Base-by-base conservation (phyloP, 2,329 filamentous ascomycete genomes). In the Colletotrichum camelliae region DNA sequence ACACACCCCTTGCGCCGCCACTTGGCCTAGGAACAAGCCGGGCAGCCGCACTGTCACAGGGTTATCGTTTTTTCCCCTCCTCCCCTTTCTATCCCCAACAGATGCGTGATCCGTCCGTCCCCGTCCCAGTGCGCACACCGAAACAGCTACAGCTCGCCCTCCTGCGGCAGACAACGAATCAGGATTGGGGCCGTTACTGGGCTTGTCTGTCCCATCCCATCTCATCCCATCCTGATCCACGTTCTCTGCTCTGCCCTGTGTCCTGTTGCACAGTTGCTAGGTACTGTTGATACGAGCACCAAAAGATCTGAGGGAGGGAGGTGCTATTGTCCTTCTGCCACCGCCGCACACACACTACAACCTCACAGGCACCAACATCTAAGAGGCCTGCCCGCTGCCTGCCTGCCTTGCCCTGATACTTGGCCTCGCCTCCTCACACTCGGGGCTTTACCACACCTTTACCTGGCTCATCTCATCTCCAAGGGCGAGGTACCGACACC, bases 161-260 rank as follows among this genome's bases (percentile, higher is more conserved):
- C 77, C 79, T 82, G 81, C 82, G 81, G 81, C 83, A 81, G 74
- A 77, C 79, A 79, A 76, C 80, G 80, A 83, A 84, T 81, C 82
- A 82, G 81, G 78, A 79, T 74, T 75, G 66, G 78, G 77, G 77
- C 77, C 79, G 79, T 72, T 81, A 57, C 74, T 71, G 52, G 74
- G 52, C 57, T 29, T 76, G 71, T 65, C 65, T 55, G 81, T 81
- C 81, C 72, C 79, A 80, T 61, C 81, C 70, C 79, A 79, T 66
- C 68, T n/a, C 24, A 62, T 75, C 68, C 61, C 55, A 58, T 60
- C 67, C 67, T 65, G 29, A 64, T 64, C 62, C 43, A 43, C 55
- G 35, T 72, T 37, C 62, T 31, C 62, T 58, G 55, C 21, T 24
- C 27, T 61, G 24, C 62, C 61, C 58, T 75, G 64, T 52, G 21